Conservation (phyloP, 2,329 filamentous ascomycete genomes). For the Scedosporium apiospermum region DNA sequence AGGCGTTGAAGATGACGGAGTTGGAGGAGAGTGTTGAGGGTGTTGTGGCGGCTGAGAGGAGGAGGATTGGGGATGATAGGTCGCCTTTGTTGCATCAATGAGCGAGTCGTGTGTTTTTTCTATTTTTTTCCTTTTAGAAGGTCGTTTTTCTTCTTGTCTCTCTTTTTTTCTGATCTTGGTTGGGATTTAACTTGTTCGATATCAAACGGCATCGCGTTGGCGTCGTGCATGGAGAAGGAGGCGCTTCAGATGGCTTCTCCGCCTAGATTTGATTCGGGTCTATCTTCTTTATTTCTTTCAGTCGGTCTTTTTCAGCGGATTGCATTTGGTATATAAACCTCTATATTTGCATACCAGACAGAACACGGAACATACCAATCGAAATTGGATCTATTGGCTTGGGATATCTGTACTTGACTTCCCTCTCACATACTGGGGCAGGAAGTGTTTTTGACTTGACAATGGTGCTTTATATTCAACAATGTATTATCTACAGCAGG, state of each 20-base stretch:
- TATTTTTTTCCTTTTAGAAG: not conserved
- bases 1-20: slow-evolving; percentile 76
- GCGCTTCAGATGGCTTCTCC: not conserved
- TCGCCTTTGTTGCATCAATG: not conserved
- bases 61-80: not conserved
- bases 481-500: too few relatives aligned
- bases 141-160: not conserved
- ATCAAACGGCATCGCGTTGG: not conserved
- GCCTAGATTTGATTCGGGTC: not conserved
- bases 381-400: too few relatives aligned
- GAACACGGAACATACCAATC: not conserved
- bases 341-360: not conserved
- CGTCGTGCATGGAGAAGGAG: not conserved
- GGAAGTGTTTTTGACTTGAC: too few relatives aligned
- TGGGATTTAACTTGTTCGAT: not conserved
- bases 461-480: too few relatives aligned
- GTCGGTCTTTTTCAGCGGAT: not conserved
- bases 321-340: not conserved
- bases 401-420: too few relatives aligned
- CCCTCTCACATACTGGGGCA: too few relatives aligned
- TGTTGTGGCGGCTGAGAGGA: not conserved
- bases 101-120: not conserved
- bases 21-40: slow-evolving; percentile 42
- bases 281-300: not conserved
- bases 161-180: not conserved